Conservation (phyloP, 2,329 filamentous ascomycete genomes). For the Fusarium oxysporum region DNA sequence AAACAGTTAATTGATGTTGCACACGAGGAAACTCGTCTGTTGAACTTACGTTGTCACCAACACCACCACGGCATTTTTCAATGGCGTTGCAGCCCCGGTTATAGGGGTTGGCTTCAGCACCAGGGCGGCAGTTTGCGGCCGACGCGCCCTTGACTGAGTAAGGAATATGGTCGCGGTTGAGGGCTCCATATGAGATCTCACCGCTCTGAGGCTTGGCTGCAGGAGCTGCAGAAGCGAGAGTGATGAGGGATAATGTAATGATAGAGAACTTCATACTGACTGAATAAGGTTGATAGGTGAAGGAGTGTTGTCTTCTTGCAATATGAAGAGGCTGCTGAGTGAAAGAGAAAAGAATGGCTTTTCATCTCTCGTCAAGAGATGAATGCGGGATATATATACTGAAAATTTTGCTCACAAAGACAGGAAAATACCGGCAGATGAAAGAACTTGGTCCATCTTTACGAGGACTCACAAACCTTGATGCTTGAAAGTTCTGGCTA, state of each 20-base stretch:
- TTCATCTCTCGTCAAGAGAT: too few species aligned
- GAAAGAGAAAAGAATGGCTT: neutral
- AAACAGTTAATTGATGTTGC: accelerated
- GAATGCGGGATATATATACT: neutral
- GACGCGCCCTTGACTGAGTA: neutral
- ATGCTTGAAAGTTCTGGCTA: neutral
- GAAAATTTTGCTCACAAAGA: too few species aligned
- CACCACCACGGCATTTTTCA: neutral
- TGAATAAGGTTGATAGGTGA: too few species aligned
- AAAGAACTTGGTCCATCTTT: neutral
- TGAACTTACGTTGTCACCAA: neutral
- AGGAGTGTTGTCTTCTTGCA: too few species aligned
- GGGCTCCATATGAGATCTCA: neutral
- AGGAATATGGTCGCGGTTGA: neutral
- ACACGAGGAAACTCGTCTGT: accelerated
- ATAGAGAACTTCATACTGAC: neutral
- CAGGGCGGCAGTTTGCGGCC: neutral
- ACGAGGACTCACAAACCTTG: neutral
- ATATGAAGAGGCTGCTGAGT: neutral
- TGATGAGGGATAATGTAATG: neutral
- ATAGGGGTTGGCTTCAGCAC: neutral
- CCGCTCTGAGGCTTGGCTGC: neutral
- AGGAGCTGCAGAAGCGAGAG: neutral
- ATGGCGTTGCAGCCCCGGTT: neutral
- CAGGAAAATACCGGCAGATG: neutral